A percentile compares a stretch with the other conserved stretches of the same genome.
Conservation (phyloP, 208 protist species). For the Trichomonas tenax region DNA sequence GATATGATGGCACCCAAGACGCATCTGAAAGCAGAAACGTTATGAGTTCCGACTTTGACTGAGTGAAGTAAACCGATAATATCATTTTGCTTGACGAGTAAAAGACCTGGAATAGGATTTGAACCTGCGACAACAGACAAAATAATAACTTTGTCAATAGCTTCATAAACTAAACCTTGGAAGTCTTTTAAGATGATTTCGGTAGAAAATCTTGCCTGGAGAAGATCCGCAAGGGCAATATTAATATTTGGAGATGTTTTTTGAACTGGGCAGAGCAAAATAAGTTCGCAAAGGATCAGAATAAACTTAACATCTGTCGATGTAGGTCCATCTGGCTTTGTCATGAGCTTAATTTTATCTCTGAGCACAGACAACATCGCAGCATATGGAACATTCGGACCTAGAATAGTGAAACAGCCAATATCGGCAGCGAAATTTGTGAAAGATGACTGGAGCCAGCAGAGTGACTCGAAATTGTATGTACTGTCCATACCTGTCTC, state of each 20-base stretch:
- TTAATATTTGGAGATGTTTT: background rate
- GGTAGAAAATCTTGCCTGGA: background rate
- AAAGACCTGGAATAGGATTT: background rate
- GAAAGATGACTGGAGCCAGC: background rate
- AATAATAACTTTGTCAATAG: background rate
- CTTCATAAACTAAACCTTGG: background rate
- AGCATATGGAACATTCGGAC: background rate
- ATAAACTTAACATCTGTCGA: background rate
- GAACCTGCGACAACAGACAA: background rate
- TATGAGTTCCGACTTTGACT: background rate
- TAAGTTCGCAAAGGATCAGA: background rate
- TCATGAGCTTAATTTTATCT: background rate
- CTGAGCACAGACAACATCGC: background rate
- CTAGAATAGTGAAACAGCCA: background rate
- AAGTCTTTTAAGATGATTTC: background rate
- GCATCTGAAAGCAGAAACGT: background rate
- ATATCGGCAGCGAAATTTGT: background rate
- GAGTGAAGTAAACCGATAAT: background rate
- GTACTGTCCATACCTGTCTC: background rate
- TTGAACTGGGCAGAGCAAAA: background rate
- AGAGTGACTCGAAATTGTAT: background rate
- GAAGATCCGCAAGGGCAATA: background rate
- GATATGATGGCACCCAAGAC: background rate
- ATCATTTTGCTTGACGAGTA: background rate
- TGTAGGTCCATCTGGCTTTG: background rate